A percentile compares a stretch with the other conserved stretches of the same genome.
Evolutionary conservation across 2,329 filamentous ascomycete genomes (phyloP).

Genomic region (Colletotrichum sp.): DNA sequence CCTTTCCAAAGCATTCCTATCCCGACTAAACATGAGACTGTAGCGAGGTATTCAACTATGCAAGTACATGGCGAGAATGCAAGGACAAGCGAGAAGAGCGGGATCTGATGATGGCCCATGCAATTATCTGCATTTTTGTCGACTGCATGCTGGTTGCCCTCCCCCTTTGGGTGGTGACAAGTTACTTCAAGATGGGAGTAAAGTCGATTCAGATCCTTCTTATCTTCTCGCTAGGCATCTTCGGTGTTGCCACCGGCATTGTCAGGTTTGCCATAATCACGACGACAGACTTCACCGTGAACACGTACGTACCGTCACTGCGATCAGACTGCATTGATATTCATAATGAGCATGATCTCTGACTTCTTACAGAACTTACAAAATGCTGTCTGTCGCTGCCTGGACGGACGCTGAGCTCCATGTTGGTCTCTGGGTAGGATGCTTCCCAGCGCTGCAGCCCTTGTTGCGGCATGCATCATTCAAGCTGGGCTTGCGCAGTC

Average conservation of each 20-base stretch:
- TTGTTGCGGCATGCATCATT: not conserved
- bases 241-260: slow-evolving; percentile 40
- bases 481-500: not conserved
- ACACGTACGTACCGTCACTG: slow-evolving; percentile 33
- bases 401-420: slow-evolving; percentile 48
- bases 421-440: slow-evolving; percentile 47
- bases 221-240: slow-evolving; percentile 41
- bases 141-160: slow-evolving; percentile 39
- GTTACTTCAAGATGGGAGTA: slow-evolving; percentile 37
- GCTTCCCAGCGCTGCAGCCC: slow-evolving; percentile 44
- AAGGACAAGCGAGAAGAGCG: slow-evolving; percentile 25
- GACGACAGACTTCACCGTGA: slow-evolving; percentile 30
- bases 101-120: slow-evolving; percentile 37
- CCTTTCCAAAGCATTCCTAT: too few species aligned
- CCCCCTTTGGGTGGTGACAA: slow-evolving; percentile 40
- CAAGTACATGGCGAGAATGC: slow-evolving; percentile 26
- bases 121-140: slow-evolving; percentile 34
- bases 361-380: slow-evolving; percentile 34
- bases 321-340: too few species aligned
- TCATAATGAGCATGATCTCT: not conserved
- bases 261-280: slow-evolving; percentile 41
- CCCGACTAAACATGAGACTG: not conserved
- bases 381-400: slow-evolving; percentile 37
- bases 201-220: slow-evolving; percentile 38
- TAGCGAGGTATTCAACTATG: slow-evolving; percentile 14